phyloP scores from a whole-genome alignment of 2,329 filamentous ascomycete species.

The Dothistroma septosporum region DNA sequence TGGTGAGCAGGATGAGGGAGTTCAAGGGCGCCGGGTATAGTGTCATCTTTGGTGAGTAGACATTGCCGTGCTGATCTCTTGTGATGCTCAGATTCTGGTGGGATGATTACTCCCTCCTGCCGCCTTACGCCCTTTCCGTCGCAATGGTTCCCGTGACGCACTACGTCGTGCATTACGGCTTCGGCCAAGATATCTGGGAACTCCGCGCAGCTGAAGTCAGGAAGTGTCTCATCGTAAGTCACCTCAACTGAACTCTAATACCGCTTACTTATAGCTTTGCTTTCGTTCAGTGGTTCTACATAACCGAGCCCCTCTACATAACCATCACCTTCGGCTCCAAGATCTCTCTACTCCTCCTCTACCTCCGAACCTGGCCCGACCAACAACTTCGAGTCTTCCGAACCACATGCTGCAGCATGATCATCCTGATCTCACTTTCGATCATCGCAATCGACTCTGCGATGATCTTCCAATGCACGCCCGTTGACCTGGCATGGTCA shows the following conservation, averaged over 20 bases:
- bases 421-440: background rate
- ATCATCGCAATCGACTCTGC: background rate
- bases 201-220: background rate
- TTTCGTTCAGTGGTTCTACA: constrained; percentile 5
- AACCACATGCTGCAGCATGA: background rate
- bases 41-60: background rate
- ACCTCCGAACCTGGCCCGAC: constrained; percentile 7
- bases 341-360: constrained; percentile 7
- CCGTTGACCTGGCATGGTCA: background rate
- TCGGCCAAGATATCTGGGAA: background rate
- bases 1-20: background rate
- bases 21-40: constrained; percentile 1
- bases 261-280: background rate
- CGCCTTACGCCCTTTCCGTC: background rate
- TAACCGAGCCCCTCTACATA: constrained; percentile 4
- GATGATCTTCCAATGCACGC: constrained; percentile 1
- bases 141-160: background rate
- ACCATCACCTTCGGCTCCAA: constrained; percentile 1
- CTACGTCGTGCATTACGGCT: background rate
- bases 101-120: constrained; percentile 1
- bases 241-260: background rate
- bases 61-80: background rate
- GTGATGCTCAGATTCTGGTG: background rate
- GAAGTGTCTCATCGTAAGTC: background rate
- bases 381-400: background rate